Base-by-base conservation (phyloP, 2,329 filamentous ascomycete species). In the Alternaria metachromatica region DNA sequence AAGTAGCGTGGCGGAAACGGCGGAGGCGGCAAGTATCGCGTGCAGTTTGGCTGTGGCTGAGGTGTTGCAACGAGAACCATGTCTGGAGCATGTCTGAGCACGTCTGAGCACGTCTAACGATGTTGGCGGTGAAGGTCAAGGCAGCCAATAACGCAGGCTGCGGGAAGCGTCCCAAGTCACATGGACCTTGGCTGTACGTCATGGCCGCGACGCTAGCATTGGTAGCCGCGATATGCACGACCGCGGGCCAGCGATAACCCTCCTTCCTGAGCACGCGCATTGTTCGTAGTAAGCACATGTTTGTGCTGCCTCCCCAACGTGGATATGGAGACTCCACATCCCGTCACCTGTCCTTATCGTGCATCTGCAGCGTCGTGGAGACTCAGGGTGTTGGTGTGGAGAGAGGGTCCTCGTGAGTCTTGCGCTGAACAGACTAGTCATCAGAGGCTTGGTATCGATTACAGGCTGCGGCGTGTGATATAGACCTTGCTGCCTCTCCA, bases 271-370 rank as follows among this genome's bases (percentile, higher is more conserved):
- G 59, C 63, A 59, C 63, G 55, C 61, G 58, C 62, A 48, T 48
- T 37, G 51, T 30, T 37, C 18, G 50, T 59, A 49, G 54, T 59
- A 49, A 58, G 25, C 63, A 55, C 60, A 55, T 55, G 55, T 56
- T 49, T 50, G 43, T 30, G 12, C 55, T 33, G 43, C 20, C 45
- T 54, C 45, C 11, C 49, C 21, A 25, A 44, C 59, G 30, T 41
- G 48, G 60, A 37, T 30, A 63, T 65, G 57, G 51, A 51, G 51
- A 58, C 65, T 58, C 67, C 65, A 69, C 68, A 62, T 28, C n/a
- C 55, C 51, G 61, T 72, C 70, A 72, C 53, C 70, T 72, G 70
- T 63, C 43, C 63, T 65, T 60, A 45, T 62, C 53, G 58, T 44
- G 55, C 59, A 51, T 37, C 55, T 66, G 64, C 63, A 62, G 44